Percentiles rank a stretch among this genome's conserved stretches.
These are phyloP conservation scores for Cercospora nicotianae DNA, from an alignment of 2,329 filamentous ascomycete genomes.

Conservation along the genomic window DNA sequence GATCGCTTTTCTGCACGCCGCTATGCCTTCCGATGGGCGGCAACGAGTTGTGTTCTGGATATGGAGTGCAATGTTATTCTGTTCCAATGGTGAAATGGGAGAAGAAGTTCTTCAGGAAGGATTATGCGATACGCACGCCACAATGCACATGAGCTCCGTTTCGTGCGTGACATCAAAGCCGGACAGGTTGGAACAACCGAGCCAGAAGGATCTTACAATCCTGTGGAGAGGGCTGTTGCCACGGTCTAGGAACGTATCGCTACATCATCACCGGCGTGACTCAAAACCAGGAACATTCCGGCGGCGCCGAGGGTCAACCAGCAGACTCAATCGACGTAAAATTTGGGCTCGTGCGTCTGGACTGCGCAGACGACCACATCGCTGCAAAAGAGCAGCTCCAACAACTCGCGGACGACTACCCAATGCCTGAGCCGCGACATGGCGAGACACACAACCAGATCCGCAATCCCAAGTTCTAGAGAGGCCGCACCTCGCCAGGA, in stretches of 20 bases:
- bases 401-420: constrained; percentile 22
- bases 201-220: neutral
- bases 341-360: constrained; percentile 8
- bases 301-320: neutral
- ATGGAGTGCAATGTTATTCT: neutral
- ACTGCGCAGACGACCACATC: constrained; percentile 21
- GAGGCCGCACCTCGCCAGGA: neutral
- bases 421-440: constrained; percentile 27
- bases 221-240: neutral
- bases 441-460: constrained; percentile 27
- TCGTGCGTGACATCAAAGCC: neutral
- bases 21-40: neutral
- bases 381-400: constrained; percentile 30
- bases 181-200: neutral
- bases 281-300: neutral
- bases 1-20: neutral
- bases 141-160: neutral
- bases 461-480: constrained; percentile 28
- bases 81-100: neutral
- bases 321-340: neutral
- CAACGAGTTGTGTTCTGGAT: neutral
- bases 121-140: neutral
- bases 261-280: neutral
- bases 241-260: constrained; percentile 12
- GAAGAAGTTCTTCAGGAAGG: neutral